Evolutionary conservation across 768 basidiomycete species (phyloP).

Genomic region (Suillus occidentalis): DNA sequence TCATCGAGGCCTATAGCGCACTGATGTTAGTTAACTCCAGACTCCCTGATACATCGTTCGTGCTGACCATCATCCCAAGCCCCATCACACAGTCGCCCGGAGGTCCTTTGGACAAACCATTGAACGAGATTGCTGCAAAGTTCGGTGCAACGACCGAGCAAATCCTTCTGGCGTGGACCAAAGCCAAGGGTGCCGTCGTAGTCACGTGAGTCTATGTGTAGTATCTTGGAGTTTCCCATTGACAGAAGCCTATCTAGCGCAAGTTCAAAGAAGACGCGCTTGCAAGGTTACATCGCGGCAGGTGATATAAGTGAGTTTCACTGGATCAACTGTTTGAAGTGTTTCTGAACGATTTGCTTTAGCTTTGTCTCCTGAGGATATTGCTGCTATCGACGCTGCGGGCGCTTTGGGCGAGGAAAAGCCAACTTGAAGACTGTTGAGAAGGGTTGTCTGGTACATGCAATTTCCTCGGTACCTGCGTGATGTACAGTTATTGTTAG

Average conservation of each 20-base stretch:
- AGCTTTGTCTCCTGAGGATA: slow-evolving; percentile 45
- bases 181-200: slow-evolving; percentile 63
- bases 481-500: not conserved
- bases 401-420: slow-evolving; percentile 33
- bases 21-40: not conserved
- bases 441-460: not conserved
- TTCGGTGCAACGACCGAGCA: not conserved
- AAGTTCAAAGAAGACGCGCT: slow-evolving; percentile 63
- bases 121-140: slow-evolving; percentile 47
- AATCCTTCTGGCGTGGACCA: slow-evolving; percentile 22
- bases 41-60: slow-evolving; percentile 42
- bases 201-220: slow-evolving; percentile 49
- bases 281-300: slow-evolving; percentile 67
- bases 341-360: slow-evolving; percentile 1
- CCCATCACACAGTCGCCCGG: slow-evolving; percentile 56
- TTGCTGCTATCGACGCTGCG: slow-evolving; percentile 52
- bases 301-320: slow-evolving; percentile 56
- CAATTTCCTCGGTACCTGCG: not conserved
- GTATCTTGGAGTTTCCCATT: not conserved
- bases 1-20: slow-evolving; percentile 69
- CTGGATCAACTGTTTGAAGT: not conserved
- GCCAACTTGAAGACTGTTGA: not conserved
- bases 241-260: slow-evolving; percentile 37
- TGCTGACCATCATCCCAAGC: not conserved
- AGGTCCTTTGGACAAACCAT: slow-evolving; percentile 62